phyloP scores from a whole-genome alignment of 306 rosid species.

The Glycine tomentella region DNA sequence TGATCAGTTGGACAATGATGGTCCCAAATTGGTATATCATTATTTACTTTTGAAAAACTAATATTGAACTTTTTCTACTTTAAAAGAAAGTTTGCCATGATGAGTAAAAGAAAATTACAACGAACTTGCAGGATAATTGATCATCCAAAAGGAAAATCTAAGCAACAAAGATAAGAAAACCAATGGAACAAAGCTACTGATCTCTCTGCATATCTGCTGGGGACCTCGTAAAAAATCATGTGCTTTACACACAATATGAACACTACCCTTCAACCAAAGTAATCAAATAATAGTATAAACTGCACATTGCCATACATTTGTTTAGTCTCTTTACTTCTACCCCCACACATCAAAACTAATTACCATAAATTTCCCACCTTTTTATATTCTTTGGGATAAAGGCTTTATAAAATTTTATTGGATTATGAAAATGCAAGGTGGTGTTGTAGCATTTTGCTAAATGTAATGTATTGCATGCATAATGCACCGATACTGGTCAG shows the following conservation, averaged over 20 bases:
- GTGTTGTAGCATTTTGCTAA: constrained; percentile 18
- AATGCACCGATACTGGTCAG: constrained; percentile 16
- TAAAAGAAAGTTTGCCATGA: constrained; percentile 2
- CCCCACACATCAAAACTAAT: constrained; percentile 1
- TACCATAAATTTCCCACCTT: constrained; percentile 6
- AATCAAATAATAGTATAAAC: constrained; percentile 18
- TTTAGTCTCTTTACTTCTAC: neutral
- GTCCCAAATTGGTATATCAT: constrained; percentile 76
- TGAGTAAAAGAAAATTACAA: neutral
- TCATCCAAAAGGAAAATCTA: constrained; percentile 28
- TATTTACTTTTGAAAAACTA: constrained; percentile 34
- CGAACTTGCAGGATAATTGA: constrained; percentile 26
- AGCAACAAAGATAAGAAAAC: constrained; percentile 12
- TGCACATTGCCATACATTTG: constrained; percentile 23
- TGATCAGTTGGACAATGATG: constrained; percentile 71
- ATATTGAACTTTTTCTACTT: constrained; percentile 2
- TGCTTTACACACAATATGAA: constrained; percentile 9
- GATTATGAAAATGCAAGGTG: constrained; percentile 13
- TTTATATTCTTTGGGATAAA: constrained; percentile 27
- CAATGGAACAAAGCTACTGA: neutral
- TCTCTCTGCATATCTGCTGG: constrained; percentile 27
- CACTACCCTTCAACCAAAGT: neutral
- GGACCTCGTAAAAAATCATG: constrained; percentile 20
- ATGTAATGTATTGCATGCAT: constrained; percentile 27
- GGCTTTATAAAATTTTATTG: neutral